These are phyloP conservation scores for Purshia tridentata DNA, from an alignment of 306 rosid species.

Conservation along the genomic window DNA sequence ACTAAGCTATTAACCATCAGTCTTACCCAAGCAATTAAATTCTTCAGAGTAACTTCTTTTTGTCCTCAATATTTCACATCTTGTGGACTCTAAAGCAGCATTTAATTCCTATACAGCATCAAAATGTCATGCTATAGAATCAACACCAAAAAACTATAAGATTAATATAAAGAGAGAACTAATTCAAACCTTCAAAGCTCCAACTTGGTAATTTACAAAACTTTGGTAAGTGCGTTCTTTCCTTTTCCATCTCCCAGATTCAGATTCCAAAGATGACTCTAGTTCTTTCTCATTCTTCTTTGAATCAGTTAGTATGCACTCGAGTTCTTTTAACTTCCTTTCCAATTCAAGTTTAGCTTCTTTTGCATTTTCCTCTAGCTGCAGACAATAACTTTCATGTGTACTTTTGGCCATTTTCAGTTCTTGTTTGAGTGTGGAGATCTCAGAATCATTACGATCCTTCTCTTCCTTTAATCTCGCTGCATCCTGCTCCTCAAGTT, in stretches of 20 bases:
- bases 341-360: conserved; percentile 60
- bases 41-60: conserved; percentile 64
- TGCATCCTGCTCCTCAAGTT: conserved; percentile 75
- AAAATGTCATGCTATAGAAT: conserved; percentile 22
- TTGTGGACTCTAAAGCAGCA: conserved; percentile 59
- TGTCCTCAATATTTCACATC: conserved; percentile 58
- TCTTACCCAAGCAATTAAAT: conserved; percentile 73
- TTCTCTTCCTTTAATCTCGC: conserved; percentile 64
- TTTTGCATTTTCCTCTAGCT: conserved; percentile 57
- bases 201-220: conserved; percentile 47
- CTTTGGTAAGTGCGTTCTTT: conserved; percentile 65
- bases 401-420: conserved; percentile 50
- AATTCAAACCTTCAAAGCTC: conserved; percentile 69
- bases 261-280: conserved; percentile 74
- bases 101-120: conserved; percentile 56
- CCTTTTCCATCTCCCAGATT: conserved; percentile 71
- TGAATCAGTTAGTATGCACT: conserved; percentile 53
- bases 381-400: conserved; percentile 54
- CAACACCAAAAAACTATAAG: conserved; percentile 16
- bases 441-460: conserved; percentile 54
- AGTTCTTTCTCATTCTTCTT: conserved; percentile 64
- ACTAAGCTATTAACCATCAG: conserved; percentile 18
- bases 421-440: conserved; percentile 64
- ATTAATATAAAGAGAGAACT: conserved; percentile 15
- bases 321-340: conserved; percentile 60